Evolutionary conservation across 148 eudicot species (phyloP), one percentile per base, ranked within the genome.

Genomic region (Cornus suecica): DNA sequence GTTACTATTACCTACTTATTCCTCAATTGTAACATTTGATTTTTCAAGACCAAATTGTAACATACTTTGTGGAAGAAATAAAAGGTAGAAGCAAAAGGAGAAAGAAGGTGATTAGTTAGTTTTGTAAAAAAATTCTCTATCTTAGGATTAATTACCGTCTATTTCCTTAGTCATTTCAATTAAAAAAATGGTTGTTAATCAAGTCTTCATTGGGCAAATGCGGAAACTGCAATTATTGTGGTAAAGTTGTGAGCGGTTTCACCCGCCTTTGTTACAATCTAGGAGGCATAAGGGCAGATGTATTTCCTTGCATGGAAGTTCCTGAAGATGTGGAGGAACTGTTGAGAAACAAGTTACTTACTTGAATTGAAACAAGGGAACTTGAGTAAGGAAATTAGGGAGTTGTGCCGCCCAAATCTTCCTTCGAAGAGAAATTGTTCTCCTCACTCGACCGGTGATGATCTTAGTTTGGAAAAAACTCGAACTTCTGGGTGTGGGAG

Each of bases 221-320:
- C 78, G 48, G 56, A 85, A 83, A 86, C 45, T 91, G 95, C 73
- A 79, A 77, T 61, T 81, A 89, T 29, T 89, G 95, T 81, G 85
- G 82, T 22, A 84, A 81, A 72, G 70, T 75, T n/a, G 80, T 89
- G 30, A 70, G 84, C 24, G 89, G 92, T 28, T 84, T 84, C 62
- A 71, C 48, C 71, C 84, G 85, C 72, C 84, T 91, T 68, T 81
- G 81, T 66, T 72, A 65, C 74, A 91, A 88, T 72, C 81, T 91
- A 74, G 89, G 83, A 20, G 82, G 88, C 23, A 72, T 77, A 15
- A 78, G 76, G 42, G 87, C 83, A 26, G 81, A 85, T 54, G 79
- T 74, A 32, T 15, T 8, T 10, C 83, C 79, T 73, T 89, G 95
- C 77, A 41, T 30, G 0, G 30, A 34, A 23, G 90, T 83, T 76